Evolutionary conservation across 129 eudicot species (phyloP), one percentile per base, ranked within the genome.

Genomic region (Ambrosia trifida): DNA sequence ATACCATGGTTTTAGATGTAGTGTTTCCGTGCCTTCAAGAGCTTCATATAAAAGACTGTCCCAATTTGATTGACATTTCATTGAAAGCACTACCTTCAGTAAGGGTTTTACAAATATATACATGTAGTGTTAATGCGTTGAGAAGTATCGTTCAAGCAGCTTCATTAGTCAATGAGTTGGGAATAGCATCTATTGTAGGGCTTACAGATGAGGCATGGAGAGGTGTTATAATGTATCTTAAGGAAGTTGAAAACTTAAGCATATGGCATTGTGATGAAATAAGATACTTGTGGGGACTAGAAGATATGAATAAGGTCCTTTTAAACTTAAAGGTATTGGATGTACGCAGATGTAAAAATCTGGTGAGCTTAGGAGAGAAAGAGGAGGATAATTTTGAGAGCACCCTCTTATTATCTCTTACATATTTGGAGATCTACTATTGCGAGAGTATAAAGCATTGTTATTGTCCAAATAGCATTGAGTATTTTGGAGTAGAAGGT

Each of bases 11-110:
- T 30, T 13, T 31, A 20, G 65, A 30, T 59, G 16, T 12, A 7
- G 58, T 44, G 57, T 58, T 41, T 41, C 68, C 76, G 19, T 41
- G 67, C 68, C 76, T 71, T 11, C 4, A 43, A 28, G 68, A 72
- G 76, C 46, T 72, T 16, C 10, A 0, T 13, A 24, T 72, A 20
- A 2, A 7, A 8, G 6, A n/a, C 8, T 72, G 68, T 57, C 58
- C 58, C 0, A 72, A 59, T 7, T 11, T 72, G 32, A n/a, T 44
- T 58, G 31, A 16, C 3, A 11, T 72, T 7, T 72, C 58, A 58
- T 45, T 58, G 8, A 6, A 72, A 57, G 58, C 58, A 58, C 18
- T 72, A 24, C 59, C 44, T n/a, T 58, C 18, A 8, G 19, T 72
- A 1, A 72, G 45, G 68, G 7, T 2, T 28, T 0, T 72, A 4